A percentile compares a stretch with the other conserved stretches of the same genome.
Conservation (phyloP, 352 stramenopile genomes). For the Blastocystis sp. region DNA sequence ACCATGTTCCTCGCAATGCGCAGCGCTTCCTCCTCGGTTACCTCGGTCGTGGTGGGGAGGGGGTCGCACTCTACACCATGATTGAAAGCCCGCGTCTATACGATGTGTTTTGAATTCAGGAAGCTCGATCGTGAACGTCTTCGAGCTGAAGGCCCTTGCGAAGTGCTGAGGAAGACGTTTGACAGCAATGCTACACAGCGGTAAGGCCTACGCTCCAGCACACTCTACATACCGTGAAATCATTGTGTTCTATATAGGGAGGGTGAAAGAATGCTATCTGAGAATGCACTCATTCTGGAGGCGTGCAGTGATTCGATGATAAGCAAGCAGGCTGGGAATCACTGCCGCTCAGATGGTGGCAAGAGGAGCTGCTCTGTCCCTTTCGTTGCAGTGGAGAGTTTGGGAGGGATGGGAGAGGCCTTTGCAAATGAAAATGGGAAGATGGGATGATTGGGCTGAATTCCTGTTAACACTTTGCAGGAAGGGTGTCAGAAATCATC, state of each 20-base stretch:
- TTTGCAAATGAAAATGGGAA: neutral
- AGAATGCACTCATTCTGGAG: neutral
- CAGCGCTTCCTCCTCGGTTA: constrained; percentile 61
- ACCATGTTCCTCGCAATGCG: constrained; percentile 62
- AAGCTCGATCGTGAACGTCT: constrained; percentile 64
- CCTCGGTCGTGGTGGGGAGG: constrained; percentile 52
- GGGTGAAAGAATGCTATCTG: constrained; percentile 18
- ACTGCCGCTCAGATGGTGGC: constrained; percentile 11
- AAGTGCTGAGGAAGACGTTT: constrained; percentile 51
- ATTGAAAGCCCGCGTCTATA: neutral
- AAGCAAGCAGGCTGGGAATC: neutral
- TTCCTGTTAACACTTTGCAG: too few species aligned
- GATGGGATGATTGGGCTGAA: too few species aligned
- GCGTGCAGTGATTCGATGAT: constrained; percentile 26
- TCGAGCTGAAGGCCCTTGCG: constrained; percentile 28
- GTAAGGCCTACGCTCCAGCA: neutral
- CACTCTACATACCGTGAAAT: constrained; percentile 14
- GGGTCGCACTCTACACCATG: constrained; percentile 25
- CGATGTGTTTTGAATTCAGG: constrained; percentile 64
- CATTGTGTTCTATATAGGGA: constrained; percentile 27
- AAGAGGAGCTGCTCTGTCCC: too few species aligned
- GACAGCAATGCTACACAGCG: constrained; percentile 3
- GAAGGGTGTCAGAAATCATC: too few species aligned
- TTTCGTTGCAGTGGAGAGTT: constrained; percentile 20
- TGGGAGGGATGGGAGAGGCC: neutral